Evolutionary conservation across 2,329 filamentous ascomycete species (phyloP), one percentile per base, ranked within the genome.

Genomic region (Alternaria gaisen): DNA sequence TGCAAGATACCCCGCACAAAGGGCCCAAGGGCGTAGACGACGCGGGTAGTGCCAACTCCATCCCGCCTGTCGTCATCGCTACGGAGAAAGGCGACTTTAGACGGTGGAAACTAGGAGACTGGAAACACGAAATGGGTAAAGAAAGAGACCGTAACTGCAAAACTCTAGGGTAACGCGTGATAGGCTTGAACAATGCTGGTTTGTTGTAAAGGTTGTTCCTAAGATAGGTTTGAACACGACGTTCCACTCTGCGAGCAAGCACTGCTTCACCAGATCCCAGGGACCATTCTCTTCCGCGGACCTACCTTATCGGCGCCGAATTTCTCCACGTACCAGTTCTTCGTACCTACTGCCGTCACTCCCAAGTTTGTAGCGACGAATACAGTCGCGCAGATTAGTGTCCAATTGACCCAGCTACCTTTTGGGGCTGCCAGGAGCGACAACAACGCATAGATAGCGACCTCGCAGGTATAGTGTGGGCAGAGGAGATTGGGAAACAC

Each of bases 391-490:
- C 87, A 87, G 36, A 91, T 72, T 43, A 97, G 77, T 0, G 94
- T 94, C 74, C 82, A 86, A 78, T 97, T 97, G 60, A 92, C 76
- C 56, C 86, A 65, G 32, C 82, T 79, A 11, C 88, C 90, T 8
- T 80, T 71, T 0, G 94, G 93, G 1, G 94, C 93, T 30, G 90
- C 88, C 40, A 91, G 77, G 46, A 95, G 80, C 3, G 92, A 86
- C 66, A 99, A 80, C n/a, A 90, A 86, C 20, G 93, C 74, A 76
- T 99, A 98, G 60, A 97, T 87, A 41, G 91, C 76, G 74, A 92
- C 94, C 80, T 98, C 95, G 72, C 90, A 92, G 4, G 91, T 91
- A 79, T 98, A 99, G 80, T 99, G 95, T 18, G 95, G 93, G 70
- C 91, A 96, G 40, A 97, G 80, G 22, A 96, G 79, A 58, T 84